phyloP scores from a whole-genome alignment of 1,284 basidiomycete genomes.

The Acaromyces ingoldii region DNA sequence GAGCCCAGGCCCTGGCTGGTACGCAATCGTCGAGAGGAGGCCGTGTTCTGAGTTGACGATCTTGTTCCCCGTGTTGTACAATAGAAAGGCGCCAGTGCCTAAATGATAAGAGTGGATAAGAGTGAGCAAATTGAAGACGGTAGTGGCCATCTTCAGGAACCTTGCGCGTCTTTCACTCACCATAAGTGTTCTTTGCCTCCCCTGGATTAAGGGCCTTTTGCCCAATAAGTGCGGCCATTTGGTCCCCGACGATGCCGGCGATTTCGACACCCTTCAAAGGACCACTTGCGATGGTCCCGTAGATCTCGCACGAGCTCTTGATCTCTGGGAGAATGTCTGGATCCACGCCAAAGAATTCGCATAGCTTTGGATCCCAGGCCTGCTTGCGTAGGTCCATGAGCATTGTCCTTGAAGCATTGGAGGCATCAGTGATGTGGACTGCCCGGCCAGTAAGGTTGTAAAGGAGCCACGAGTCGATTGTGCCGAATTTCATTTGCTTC shows the following conservation, averaged over 20 bases:
- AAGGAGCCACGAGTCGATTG: constrained; percentile 91
- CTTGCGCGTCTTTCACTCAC: constrained; percentile 13
- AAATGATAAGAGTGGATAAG: too few relatives aligned
- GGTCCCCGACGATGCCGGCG: constrained; percentile 88
- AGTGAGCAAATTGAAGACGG: too few relatives aligned
- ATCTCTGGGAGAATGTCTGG: constrained; percentile 75
- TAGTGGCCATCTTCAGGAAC: background rate
- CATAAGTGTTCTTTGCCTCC: constrained; percentile 52
- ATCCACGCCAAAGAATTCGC: constrained; percentile 82
- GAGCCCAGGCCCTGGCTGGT: constrained; percentile 73
- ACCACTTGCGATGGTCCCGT: constrained; percentile 69
- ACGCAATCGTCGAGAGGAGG: constrained; percentile 88
- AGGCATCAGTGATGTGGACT: constrained; percentile 88
- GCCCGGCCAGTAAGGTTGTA: constrained; percentile 83
- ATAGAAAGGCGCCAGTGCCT: constrained; percentile 89
- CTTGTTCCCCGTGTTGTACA: constrained; percentile 86
- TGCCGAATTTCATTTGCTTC: constrained; percentile 83
- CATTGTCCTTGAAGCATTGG: constrained; percentile 93
- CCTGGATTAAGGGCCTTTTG: constrained; percentile 63
- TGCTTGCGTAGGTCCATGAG: constrained; percentile 78
- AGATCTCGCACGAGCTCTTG: constrained; percentile 85
- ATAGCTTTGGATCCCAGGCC: constrained; percentile 74
- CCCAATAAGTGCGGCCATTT: constrained; percentile 90
- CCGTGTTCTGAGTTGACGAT: constrained; percentile 81
- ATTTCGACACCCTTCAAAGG: constrained; percentile 74